Evolutionary conservation across 768 basidiomycete genomes (phyloP).

Genomic region (Gelatoporia subvermispora): DNA sequence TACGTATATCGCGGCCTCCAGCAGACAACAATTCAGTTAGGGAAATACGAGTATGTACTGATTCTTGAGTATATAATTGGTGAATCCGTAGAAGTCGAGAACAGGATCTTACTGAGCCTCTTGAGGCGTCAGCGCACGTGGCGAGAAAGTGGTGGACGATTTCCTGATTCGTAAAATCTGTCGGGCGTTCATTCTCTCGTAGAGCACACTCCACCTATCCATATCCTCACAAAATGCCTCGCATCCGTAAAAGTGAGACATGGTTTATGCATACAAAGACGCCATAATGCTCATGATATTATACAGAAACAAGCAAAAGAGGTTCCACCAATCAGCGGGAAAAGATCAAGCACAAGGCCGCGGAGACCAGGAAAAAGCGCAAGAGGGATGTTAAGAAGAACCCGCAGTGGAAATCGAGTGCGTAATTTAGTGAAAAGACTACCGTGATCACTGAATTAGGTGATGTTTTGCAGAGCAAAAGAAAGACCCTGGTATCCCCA

Average conservation of each 20-base stretch:
- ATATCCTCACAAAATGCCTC: conserved; percentile 41
- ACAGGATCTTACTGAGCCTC: too few relatives aligned
- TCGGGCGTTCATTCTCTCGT: too few relatives aligned
- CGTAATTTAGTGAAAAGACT: conserved; percentile 22
- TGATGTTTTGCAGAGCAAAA: conserved; percentile 53
- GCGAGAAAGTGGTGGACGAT: too few relatives aligned
- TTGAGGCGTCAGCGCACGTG: too few relatives aligned
- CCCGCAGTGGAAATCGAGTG: conserved; percentile 85
- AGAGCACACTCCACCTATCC: too few relatives aligned
- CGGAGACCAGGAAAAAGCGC: conserved; percentile 73
- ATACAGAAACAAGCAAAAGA: conserved; percentile 78
- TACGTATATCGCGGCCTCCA: too few relatives aligned
- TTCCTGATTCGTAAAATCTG: too few relatives aligned
- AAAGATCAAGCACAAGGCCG: conserved; percentile 69
- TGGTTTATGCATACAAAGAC: background rate
- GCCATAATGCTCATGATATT: background rate
- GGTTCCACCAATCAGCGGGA: conserved; percentile 66
- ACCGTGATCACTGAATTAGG: conserved; percentile 3
- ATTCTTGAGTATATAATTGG: too few relatives aligned
- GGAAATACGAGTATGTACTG: too few relatives aligned
- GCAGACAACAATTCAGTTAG: too few relatives aligned
- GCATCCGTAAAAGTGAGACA: conserved; percentile 61
- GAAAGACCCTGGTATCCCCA: conserved; percentile 93
- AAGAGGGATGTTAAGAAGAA: conserved; percentile 75
- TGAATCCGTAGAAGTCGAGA: too few relatives aligned